phyloP scores from a whole-genome alignment of 805 yeast genomes.

The Kuraishia molischiana region DNA sequence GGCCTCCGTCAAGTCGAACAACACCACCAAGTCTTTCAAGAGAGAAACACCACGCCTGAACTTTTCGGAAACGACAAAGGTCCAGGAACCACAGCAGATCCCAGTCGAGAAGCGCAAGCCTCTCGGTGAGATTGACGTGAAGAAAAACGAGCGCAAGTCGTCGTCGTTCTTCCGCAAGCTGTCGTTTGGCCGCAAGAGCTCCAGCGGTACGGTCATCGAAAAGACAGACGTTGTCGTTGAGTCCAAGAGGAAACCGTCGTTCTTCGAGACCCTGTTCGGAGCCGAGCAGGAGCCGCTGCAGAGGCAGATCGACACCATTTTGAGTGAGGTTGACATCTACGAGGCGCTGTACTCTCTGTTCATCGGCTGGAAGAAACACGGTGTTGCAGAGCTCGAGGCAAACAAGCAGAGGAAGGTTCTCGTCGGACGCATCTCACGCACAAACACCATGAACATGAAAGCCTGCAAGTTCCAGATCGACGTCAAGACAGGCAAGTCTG shows the following conservation, averaged over 20 bases:
- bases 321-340: slow-evolving; percentile 44
- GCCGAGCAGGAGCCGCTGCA: background rate
- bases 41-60: background rate
- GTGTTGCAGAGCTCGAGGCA: slow-evolving; percentile 45
- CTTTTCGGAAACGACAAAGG: slow-evolving; percentile 5
- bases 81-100: slow-evolving; percentile 4
- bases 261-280: slow-evolving; percentile 34
- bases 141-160: slow-evolving; percentile 4
- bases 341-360: slow-evolving; percentile 55
- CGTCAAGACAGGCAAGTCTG: slow-evolving; percentile 17
- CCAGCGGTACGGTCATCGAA: slow-evolving; percentile 2
- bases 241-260: slow-evolving; percentile 7
- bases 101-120: slow-evolving; percentile 12
- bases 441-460: slow-evolving; percentile 52
- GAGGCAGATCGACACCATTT: slow-evolving; percentile 21
- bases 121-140: slow-evolving; percentile 12
- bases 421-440: slow-evolving; percentile 48
- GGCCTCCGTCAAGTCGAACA: background rate
- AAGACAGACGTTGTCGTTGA: background rate
- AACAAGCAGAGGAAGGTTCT: slow-evolving; percentile 35
- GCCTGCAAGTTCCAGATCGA: slow-evolving; percentile 54
- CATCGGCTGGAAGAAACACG: slow-evolving; percentile 62
- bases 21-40: slow-evolving; percentile 3
- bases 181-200: slow-evolving; percentile 35
- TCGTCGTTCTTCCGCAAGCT: slow-evolving; percentile 35